Evolutionary conservation across 176 grass and related monocot genomes (phyloP).

Genomic region (Melocanna baccifera): DNA sequence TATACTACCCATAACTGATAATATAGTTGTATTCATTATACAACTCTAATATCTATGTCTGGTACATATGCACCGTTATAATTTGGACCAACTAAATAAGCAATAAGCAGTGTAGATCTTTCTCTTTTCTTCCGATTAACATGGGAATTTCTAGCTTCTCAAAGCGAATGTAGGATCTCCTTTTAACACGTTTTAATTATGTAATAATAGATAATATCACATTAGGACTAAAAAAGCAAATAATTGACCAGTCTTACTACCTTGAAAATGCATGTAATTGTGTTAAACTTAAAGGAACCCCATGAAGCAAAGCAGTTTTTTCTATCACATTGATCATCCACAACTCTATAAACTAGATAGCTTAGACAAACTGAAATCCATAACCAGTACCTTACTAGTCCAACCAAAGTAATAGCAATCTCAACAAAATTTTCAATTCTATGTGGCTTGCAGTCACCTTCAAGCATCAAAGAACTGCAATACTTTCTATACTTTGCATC

Average conservation of each 20-base stretch:
- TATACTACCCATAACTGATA: background rate
- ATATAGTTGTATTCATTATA: background rate
- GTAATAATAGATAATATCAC: background rate
- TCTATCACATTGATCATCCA: background rate
- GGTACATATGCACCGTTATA: background rate
- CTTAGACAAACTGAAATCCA: background rate
- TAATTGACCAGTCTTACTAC: background rate
- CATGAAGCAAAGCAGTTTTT: background rate
- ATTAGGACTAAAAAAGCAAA: background rate
- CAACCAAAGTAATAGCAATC: background rate
- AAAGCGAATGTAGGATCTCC: background rate
- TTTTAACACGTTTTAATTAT: background rate
- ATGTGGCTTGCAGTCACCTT: background rate
- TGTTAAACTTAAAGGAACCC: background rate
- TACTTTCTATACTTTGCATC: background rate
- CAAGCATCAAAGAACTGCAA: background rate
- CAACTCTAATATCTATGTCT: background rate
- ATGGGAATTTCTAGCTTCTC: background rate
- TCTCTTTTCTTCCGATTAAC: background rate
- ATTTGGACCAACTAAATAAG: background rate
- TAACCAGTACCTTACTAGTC: background rate
- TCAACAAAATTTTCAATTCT: background rate
- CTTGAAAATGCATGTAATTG: constrained; percentile 7
- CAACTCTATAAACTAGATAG: background rate
- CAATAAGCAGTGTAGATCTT: background rate